These are phyloP conservation scores for Turnera subulata DNA, from an alignment of 345 rosid species.

Conservation along the genomic window DNA sequence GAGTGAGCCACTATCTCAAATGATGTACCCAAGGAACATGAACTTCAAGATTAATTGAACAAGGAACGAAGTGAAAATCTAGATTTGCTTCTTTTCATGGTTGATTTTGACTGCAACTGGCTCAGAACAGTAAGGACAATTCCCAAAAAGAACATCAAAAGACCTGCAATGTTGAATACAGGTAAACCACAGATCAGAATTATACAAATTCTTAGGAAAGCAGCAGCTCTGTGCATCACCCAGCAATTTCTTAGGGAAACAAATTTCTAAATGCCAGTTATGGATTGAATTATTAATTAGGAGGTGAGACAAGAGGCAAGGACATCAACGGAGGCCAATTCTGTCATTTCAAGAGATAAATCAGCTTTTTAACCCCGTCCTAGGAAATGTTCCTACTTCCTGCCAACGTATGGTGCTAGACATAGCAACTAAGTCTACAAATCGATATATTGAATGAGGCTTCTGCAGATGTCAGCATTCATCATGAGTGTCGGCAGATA, in stretches of 20 bases:
- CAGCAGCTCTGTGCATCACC: not conserved
- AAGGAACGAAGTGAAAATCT: no score
- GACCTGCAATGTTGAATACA: constrained; percentile 44
- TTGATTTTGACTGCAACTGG: constrained; percentile 62
- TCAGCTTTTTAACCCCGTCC: no score
- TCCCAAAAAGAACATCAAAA: constrained; percentile 68
- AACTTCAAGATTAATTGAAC: no score
- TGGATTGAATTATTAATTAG: not conserved
- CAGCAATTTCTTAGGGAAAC: not conserved
- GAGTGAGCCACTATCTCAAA: not conserved
- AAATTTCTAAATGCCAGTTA: not conserved
- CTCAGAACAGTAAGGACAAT: constrained; percentile 76
- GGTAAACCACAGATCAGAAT: constrained; percentile 4
- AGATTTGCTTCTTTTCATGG: constrained; percentile 22
- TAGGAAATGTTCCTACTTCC: no score
- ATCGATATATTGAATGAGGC: no score
- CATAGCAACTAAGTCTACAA: no score
- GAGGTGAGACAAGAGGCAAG: no score
- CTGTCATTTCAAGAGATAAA: not conserved
- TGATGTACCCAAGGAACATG: not conserved
- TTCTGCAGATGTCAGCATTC: no score
- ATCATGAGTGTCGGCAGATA: no score
- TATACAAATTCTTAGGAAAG: not conserved
- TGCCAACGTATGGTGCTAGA: no score
- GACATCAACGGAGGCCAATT: not conserved